Evolutionary conservation across 495 filamentous ascomycete species (phyloP), one percentile per base, ranked within the genome.

Genomic region (Oleoguttula mirabilis): DNA sequence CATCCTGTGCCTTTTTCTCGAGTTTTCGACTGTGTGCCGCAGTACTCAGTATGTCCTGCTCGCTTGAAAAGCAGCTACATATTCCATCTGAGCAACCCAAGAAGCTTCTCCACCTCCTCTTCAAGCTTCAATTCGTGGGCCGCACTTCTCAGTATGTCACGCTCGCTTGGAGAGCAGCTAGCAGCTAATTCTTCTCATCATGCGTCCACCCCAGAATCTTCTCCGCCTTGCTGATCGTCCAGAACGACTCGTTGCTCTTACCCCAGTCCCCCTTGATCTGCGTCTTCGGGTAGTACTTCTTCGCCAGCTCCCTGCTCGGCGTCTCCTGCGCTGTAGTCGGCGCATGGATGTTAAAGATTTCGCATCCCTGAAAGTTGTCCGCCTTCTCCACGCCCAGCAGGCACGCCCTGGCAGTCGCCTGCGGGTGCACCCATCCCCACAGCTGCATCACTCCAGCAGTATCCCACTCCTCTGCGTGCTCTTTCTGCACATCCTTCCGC

Each of bases 371-470:
- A 10, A 30, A 41, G 24, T 41, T 20, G 3, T 32, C 38, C 15
- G 24, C 6, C 4, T 31, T 30, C 38, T 41, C 38, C n/a, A 41
- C 17, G 7, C 11, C 27, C 6, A 21, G 14, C 16, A 41, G 16
- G 21, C 38, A 41, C 15, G 36, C 36, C 3, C 43, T 20, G 4
- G 43, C 43, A 3, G 43, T 46, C 5, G 43, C 43, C 4, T 10
- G 11, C n/a, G 43, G 43, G 23, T 39, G 37, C 12, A 46, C 43
- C 43, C 43, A 46, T 10, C 43, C 43, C 34, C 33, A 46, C 12
- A 46, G 36, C 35, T 41, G 43, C 23, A n/a, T 38, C 3, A 46
- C 23, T 7, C n/a, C 43, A 5, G 33, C 3, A 2, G 21, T 14
- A 4, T 28, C 43, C 43, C 43, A 46, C 24, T 46, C 35, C 7